Conservation (phyloP, 2,329 filamentous ascomycete species). For the Colletotrichum chrysophilum region DNA sequence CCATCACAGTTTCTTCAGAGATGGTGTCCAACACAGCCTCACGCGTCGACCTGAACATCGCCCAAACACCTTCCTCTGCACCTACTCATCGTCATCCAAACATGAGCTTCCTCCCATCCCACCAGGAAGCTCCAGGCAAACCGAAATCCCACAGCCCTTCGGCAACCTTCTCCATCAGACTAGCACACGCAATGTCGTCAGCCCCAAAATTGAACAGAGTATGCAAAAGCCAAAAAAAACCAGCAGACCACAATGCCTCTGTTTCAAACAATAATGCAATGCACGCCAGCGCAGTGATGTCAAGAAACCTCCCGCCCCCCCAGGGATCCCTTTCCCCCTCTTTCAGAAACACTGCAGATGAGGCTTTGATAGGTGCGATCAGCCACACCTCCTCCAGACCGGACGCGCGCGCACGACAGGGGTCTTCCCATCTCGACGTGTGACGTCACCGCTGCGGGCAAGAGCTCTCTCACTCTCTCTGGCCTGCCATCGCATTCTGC, state of each 20-base stretch:
- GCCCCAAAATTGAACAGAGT: not conserved
- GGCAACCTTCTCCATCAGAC: not conserved
- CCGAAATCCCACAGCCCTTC: not conserved
- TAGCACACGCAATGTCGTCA: not conserved
- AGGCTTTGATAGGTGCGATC: not conserved
- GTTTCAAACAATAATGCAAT: not conserved
- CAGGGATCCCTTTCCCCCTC: not conserved
- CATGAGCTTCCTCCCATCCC: not conserved
- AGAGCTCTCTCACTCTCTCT: not conserved
- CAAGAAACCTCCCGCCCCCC: not conserved
- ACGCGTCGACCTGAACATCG: not conserved
- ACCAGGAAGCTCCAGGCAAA: not conserved
- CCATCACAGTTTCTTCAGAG: not conserved
- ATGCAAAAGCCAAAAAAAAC: not conserved
- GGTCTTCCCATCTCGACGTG: not conserved
- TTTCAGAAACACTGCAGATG: not conserved
- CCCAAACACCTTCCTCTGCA: not conserved
- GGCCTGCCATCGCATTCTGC: not conserved
- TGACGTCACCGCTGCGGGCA: slow-evolving; percentile 18
- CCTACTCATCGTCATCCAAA: not conserved
- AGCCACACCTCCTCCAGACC: not conserved
- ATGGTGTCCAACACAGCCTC: not conserved
- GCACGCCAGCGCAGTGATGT: not conserved
- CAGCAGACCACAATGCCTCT: not conserved
- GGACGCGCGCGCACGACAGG: not conserved